These are phyloP conservation scores for Elsinoe necatrix DNA, from an alignment of 2,329 filamentous ascomycete genomes.

Conservation along the genomic window DNA sequence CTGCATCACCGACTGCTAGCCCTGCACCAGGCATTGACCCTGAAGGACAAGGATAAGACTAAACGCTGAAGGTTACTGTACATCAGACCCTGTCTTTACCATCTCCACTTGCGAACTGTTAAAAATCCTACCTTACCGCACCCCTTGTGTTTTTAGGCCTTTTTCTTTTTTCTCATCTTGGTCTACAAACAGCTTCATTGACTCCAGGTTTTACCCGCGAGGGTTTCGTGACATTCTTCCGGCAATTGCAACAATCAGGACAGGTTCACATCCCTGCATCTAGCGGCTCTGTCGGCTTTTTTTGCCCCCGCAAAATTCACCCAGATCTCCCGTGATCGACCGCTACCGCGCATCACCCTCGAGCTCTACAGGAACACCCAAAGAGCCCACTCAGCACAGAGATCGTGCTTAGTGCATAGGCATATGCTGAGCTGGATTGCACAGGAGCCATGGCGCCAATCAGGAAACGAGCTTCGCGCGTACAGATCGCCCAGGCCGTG, in stretches of 20 bases:
- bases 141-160: not conserved
- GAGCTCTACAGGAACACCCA: not conserved
- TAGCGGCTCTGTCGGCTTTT: conserved; percentile 2
- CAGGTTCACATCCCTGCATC: not conserved
- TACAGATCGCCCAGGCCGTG: not conserved
- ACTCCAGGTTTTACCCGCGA: not conserved
- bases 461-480: conserved; percentile 2
- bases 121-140: conserved; percentile 12
- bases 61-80: conserved; percentile 13
- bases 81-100: conserved; percentile 10
- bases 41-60: conserved; percentile 13
- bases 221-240: not conserved
- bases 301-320: conserved; percentile 4
- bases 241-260: not conserved
- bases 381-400: not conserved
- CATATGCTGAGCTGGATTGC: not conserved
- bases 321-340: conserved; percentile 5
- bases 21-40: conserved; percentile 4
- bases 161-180: not conserved
- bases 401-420: no score
- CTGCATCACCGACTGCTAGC: conserved; percentile 13
- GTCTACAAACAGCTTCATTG: not conserved
- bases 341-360: not conserved
- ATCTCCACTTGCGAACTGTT: conserved; percentile 7
- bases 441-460: not conserved